phyloP scores from a whole-genome alignment of 495 filamentous ascomycete species.

The Penicillium diatomitis region DNA sequence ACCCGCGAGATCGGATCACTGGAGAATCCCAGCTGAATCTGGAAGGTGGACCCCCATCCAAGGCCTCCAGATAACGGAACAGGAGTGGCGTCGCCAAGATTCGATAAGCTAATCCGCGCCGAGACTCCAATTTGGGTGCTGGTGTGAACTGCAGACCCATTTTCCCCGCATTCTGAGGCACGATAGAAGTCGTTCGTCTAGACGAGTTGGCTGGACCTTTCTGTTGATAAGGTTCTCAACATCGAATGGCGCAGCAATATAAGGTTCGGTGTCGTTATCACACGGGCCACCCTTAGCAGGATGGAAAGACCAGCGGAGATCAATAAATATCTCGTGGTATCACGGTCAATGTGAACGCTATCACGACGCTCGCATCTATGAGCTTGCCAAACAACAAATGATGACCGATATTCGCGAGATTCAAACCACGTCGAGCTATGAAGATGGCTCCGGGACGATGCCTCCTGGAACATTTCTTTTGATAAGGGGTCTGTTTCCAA shows the following conservation, averaged over 20 bases:
- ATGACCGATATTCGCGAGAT: background rate
- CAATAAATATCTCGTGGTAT: conserved; percentile 2
- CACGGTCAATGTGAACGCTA: background rate
- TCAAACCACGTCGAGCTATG: background rate
- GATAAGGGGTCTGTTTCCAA: conserved; percentile 14
- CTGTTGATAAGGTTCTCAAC: too few relatives aligned
- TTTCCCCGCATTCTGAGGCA: too few relatives aligned
- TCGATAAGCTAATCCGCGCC: background rate
- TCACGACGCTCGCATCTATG: too few relatives aligned
- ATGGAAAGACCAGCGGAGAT: background rate
- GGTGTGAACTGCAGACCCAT: too few relatives aligned
- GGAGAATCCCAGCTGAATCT: background rate
- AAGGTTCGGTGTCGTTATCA: background rate
- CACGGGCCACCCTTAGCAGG: conserved; percentile 2
- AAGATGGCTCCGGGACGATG: background rate
- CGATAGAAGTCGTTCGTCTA: too few relatives aligned
- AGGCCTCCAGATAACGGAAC: background rate
- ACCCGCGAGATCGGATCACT: background rate
- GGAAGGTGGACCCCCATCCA: conserved; percentile 6
- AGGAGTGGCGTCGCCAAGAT: background rate
- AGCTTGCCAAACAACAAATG: background rate
- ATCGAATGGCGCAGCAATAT: background rate
- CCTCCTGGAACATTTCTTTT: conserved; percentile 27
- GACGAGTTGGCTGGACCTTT: too few relatives aligned
- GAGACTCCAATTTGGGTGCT: background rate